phyloP scores from a whole-genome alignment of 2,329 filamentous ascomycete species.

The Paraphoma sp. region DNA sequence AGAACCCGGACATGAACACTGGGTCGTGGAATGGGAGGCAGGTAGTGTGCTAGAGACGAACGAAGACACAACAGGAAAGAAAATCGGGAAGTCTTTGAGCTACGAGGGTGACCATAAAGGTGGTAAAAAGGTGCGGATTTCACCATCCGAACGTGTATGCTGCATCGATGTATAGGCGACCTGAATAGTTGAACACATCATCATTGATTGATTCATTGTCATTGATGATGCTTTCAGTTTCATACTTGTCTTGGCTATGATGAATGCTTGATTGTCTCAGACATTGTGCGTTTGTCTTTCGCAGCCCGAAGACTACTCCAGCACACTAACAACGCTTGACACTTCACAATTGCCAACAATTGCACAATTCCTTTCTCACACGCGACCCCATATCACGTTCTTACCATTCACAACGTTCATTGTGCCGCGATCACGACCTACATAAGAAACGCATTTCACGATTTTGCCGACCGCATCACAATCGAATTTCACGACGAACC shows the following conservation, averaged over 20 bases:
- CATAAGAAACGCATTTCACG: too few species aligned
- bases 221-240: too few species aligned
- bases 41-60: not conserved
- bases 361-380: not conserved
- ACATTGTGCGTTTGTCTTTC: slow-evolving; percentile 1
- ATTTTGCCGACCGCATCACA: too few species aligned
- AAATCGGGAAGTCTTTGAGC: too few species aligned
- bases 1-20: not conserved
- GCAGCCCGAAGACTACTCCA: not conserved
- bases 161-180: not conserved
- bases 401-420: not conserved
- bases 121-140: too few species aligned
- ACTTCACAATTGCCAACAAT: not conserved
- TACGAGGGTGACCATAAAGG: too few species aligned
- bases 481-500: too few species aligned
- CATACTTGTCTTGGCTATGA: too few species aligned
- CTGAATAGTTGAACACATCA: not conserved
- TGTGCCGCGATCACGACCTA: not conserved
- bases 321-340: not conserved
- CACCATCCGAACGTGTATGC: too few species aligned
- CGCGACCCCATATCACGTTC: not conserved
- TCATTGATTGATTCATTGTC: too few species aligned
- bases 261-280: not conserved
- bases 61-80: not conserved
- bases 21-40: not conserved